Base-by-base conservation (phyloP, 2,329 filamentous ascomycete genomes). In the Diaporthe longicolla region DNA sequence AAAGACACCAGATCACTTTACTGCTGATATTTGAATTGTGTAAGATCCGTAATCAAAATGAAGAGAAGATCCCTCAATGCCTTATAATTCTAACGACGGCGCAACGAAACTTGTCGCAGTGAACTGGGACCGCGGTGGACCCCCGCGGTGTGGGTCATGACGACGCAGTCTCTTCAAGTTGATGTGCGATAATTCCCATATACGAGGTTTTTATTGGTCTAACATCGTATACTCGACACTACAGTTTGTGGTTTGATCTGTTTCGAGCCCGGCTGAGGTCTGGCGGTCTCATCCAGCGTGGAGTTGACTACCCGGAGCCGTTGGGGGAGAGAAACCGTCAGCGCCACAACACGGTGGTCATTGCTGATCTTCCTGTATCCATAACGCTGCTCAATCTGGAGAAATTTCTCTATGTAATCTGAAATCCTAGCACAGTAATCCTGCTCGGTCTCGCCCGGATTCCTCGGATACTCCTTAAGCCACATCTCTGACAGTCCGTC, bases 401-500 rank as follows among this genome's bases (percentile, higher is more conserved):
- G 37, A 10, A 17, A 1, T 3, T 0, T 11, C 10, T 19, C 32
- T n/a, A 68, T 17, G 13, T 9, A 26, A n/a, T 50, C 29, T 29
- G 29, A 32, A 26, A 68, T 54, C 32, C 63, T 54, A 3, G 37
- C n/a, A 11, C 8, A 26, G n/a, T 68, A 68, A 21, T 15, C 29
- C 10, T 26, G n/a, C 15, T 37, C 63, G 32, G 21, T 26, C 48
- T 68, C 48, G 4, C 40, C 15, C 24, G 32, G 4, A 3, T 3
- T 6, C 63, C n/a, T 37, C 6, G 63, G 63, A 24, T 40, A 17
- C 40, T 68, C 29, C 0, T 37, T 52, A 9, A 68, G 9, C 63
- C 63, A 68, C 48, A 68, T 26, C 40, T 68, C 63, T 13, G 45
- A 54, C 63, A 68, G 26, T n/a, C 63, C 48, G 26, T 68, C 32